Evolutionary conservation across 257 asterid species (phyloP), one percentile per base, ranked within the genome.

Genomic region (Agastache rugosa): DNA sequence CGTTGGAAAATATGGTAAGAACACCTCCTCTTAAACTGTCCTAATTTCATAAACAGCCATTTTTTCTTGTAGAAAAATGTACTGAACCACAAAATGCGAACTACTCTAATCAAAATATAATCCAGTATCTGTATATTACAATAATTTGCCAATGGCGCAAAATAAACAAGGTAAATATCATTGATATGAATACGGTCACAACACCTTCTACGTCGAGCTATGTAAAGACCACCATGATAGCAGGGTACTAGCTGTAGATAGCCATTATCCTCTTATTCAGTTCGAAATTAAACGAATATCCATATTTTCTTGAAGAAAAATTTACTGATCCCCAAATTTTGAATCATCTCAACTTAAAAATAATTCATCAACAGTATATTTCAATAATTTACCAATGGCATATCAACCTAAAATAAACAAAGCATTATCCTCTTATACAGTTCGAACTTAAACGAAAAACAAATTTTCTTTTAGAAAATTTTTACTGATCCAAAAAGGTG

Each of bases 401-500:
- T 34, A 78, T 68, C 41, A 44, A 42, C 44, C 53, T 54, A 47
- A 45, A 69, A 53, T 15, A 44, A 22, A 31, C 19, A 20, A 68
- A 63, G 44, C 22, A 59, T 58, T 44, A 42, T 45, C 44, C 74
- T 75, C 63, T 61, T 34, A 51, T 44, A 48, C 61, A 25, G 53
- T 45, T 53, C 25, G 19, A 45, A 72, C 6, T 5, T 42, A 4
- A 41, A 25, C 10, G 1, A 35, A 27, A 50, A 44, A 7, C 53
- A 53, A 22, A 23, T 22, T 25, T 70, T 47, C 5, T 19, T n/a
- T 19, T 2, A 15, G 23, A 34, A 23, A 22, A 5, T 12, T 1
- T 4, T 11, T 64, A 41, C 6, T 20, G 37, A 41, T 5, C 22
- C 55, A 64, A 12, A 20, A 41, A 45, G 39, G 35, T 11, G 11